Evolutionary conservation across 768 basidiomycete genomes (phyloP), one percentile per base, ranked within the genome.

Genomic region (Dacryopinax primogenitus): DNA sequence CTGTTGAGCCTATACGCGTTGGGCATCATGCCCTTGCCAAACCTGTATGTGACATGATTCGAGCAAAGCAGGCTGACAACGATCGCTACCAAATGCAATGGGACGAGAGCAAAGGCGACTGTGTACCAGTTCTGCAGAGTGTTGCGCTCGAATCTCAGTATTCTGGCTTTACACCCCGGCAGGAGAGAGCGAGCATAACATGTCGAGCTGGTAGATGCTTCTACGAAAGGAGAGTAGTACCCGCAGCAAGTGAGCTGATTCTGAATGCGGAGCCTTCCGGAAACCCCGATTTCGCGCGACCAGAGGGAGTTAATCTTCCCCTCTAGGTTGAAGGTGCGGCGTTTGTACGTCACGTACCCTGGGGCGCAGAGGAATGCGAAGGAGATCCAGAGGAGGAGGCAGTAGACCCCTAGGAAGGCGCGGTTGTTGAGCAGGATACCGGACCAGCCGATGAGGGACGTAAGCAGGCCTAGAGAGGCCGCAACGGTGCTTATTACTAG

Each of bases 1-100:
- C 83, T 76, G 75, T 84, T 85, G 47, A 91, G 78, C 35, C 88
- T 79, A 74, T 92, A 91, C 15, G 86, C 83, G 78, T 88, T 87
- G 65, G 88, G 89, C 80, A 86, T 89, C 84, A 90, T 85, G 66
- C 90, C 89, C 77, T 90, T 91, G 11, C 88, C 88, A 73, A 91
- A 91, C 63, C 89, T 80, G 73, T 90, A 90, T 23, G 88, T 91
- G 72, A 92, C 84, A 69, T 91, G 89, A 74, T 89, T 90, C 26
- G 85, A 85, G 73, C 86, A 91, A 62, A 91, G 74, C 64, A 91
- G 74, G 15, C 79, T 84, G 0, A 78, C 77, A 67, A 87, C 66
- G 70, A 89, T 89, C 72, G 86, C 78, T 23, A 71, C 71, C 58
- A 92, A 73, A 66, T 90, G 88, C 13, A 83, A 70, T 1, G 88